A percentile compares a stretch with the other conserved stretches of the same genome.
phyloP scores from a whole-genome alignment of 2,329 filamentous ascomycete species.

The Scolecobasidium constrictum region DNA sequence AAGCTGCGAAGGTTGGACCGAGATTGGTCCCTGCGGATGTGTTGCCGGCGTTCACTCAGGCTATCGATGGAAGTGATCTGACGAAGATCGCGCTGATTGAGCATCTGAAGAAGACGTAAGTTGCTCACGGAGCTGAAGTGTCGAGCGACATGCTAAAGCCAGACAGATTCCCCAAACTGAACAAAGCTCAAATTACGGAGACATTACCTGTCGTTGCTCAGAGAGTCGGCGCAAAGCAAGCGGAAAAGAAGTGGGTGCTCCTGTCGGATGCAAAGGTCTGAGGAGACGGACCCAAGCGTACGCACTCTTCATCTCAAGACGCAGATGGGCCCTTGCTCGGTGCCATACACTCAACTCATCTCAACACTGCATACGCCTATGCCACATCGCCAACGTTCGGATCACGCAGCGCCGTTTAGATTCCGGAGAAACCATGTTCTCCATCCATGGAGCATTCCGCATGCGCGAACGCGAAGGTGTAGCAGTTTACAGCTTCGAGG shows the following conservation, averaged over 20 bases:
- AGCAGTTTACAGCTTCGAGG: too few species aligned
- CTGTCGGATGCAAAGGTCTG: background rate
- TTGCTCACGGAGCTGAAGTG: background rate
- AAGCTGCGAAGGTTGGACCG: slow-evolving; percentile 26
- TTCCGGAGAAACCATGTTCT: too few species aligned
- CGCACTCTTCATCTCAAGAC: too few species aligned
- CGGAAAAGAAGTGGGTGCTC: slow-evolving; percentile 52
- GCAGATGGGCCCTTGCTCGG: too few species aligned
- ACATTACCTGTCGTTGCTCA: slow-evolving; percentile 58
- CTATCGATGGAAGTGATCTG: slow-evolving; percentile 58
- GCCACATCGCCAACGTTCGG: too few species aligned
- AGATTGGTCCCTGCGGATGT: slow-evolving; percentile 47
- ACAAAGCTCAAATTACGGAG: slow-evolving; percentile 59
- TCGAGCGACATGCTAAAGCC: slow-evolving; percentile 8
- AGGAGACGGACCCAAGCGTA: too few species aligned
- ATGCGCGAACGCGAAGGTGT: too few species aligned
- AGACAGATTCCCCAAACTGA: slow-evolving; percentile 53
- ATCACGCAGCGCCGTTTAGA: too few species aligned
- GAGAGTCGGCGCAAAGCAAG: slow-evolving; percentile 49
- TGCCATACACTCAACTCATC: too few species aligned
- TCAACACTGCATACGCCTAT: too few species aligned
- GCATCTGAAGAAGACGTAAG: slow-evolving; percentile 57
- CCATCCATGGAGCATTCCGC: too few species aligned
- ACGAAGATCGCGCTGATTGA: slow-evolving; percentile 68
- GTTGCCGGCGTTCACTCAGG: slow-evolving; percentile 56